phyloP scores from a whole-genome alignment of 257 asterid species.

The Gardenia jasminoides region DNA sequence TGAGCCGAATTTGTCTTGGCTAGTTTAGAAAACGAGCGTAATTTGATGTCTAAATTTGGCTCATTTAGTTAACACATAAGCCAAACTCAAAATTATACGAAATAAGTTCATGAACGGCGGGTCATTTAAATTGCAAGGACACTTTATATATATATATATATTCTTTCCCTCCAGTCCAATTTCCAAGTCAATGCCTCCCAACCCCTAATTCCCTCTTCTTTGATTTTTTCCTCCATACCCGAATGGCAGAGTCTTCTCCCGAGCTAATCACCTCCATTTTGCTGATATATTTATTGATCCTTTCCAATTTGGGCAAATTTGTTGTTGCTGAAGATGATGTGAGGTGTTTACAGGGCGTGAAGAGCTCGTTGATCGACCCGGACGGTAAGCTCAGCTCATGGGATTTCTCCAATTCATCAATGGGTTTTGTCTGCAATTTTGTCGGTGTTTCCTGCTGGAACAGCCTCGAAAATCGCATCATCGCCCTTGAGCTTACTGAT shows the following conservation, averaged over 20 bases:
- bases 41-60: too few species aligned
- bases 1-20: too few species aligned
- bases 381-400: slow-evolving; percentile 44
- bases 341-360: slow-evolving; percentile 61
- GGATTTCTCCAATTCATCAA: slow-evolving; percentile 53
- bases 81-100: too few species aligned
- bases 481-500: slow-evolving; percentile 45
- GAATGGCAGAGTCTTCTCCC: slow-evolving; percentile 12
- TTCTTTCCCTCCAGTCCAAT: background rate
- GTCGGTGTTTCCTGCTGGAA: slow-evolving; percentile 84
- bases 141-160: background rate
- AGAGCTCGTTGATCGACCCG: slow-evolving; percentile 48
- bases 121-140: too few species aligned
- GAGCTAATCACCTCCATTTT: slow-evolving; percentile 12
- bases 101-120: too few species aligned
- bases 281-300: slow-evolving; percentile 18
- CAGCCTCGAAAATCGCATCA: slow-evolving; percentile 58
- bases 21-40: too few species aligned
- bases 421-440: slow-evolving; percentile 59
- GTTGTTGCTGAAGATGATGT: slow-evolving; percentile 60
- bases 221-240: background rate
- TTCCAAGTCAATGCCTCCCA: slow-evolving; percentile 27
- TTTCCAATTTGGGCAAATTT: background rate
- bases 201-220: background rate
- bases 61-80: too few species aligned